Evolutionary conservation across 768 basidiomycete species (phyloP).

Genomic region (Agrocybe pediades): DNA sequence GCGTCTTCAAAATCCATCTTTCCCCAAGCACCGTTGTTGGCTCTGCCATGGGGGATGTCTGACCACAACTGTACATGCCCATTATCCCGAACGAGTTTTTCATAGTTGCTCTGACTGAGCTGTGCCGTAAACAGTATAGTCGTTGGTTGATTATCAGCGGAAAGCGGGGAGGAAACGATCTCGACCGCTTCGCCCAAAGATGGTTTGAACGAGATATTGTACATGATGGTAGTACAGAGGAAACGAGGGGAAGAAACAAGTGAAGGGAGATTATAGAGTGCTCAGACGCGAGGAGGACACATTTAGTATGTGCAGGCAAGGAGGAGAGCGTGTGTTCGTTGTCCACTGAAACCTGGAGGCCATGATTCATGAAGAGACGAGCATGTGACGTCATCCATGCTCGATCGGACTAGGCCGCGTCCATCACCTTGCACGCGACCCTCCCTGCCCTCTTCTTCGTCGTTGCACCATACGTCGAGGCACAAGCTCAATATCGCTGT

Average conservation of each 20-base stretch:
- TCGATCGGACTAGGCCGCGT: neutral
- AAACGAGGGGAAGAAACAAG: neutral
- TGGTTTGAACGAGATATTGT: slow-evolving; percentile 37
- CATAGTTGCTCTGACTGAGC: slow-evolving; percentile 30
- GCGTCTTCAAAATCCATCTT: slow-evolving; percentile 32
- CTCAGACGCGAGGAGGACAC: neutral
- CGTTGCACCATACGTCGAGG: slow-evolving; percentile 20
- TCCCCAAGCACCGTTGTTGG: slow-evolving; percentile 30
- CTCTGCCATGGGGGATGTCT: slow-evolving; percentile 27
- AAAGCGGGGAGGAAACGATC: slow-evolving; percentile 22
- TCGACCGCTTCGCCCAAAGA: slow-evolving; percentile 34
- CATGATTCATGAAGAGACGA: neutral
- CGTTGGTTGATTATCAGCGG: slow-evolving; percentile 18
- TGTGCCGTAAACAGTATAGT: slow-evolving; percentile 39
- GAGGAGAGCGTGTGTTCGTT: neutral
- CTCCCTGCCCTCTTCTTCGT: slow-evolving; percentile 11
- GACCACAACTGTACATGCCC: slow-evolving; percentile 47
- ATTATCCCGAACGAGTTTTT: slow-evolving; percentile 28
- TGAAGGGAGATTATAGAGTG: neutral
- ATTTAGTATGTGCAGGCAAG: neutral
- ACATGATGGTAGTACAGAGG: slow-evolving; percentile 26
- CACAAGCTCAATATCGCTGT: slow-evolving; percentile 24
- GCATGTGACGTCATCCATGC: slow-evolving; percentile 2
- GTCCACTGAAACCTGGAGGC: slow-evolving; percentile 2
- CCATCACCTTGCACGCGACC: neutral